Conservation (phyloP, 73 alveolate genomes). For the Symbiodinium natans region DNA sequence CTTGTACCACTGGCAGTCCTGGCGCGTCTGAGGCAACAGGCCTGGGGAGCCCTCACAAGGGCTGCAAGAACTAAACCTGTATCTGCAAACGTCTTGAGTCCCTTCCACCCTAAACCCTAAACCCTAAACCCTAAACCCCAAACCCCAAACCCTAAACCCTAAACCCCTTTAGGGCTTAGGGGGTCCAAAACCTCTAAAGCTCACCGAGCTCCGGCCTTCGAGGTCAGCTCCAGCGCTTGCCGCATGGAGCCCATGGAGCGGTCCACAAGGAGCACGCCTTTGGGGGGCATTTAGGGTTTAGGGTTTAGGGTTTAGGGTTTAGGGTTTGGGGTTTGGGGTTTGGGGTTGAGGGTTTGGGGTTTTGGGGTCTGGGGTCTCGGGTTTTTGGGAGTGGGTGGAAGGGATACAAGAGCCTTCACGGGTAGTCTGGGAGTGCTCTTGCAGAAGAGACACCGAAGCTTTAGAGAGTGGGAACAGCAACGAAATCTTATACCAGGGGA, state of each 20-base stretch:
- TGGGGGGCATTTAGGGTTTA: neutral
- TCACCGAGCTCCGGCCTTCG: neutral
- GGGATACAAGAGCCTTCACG: neutral
- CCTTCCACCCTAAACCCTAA: neutral
- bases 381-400: too few relatives aligned
- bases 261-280: neutral
- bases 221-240: neutral
- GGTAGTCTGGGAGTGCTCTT: too few relatives aligned
- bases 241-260: conserved; percentile 6
- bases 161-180: neutral
- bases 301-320: neutral
- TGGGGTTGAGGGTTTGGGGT: neutral
- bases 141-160: neutral
- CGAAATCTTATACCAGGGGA: too few relatives aligned
- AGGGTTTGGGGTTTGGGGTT: neutral
- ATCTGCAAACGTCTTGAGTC: too few relatives aligned
- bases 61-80: too few relatives aligned
- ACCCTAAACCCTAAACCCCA: neutral
- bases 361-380: neutral
- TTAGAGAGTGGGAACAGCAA: too few relatives aligned
- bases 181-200: too few relatives aligned
- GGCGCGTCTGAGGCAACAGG: too few relatives aligned
- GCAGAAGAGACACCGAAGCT: too few relatives aligned
- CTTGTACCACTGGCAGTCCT: neutral
- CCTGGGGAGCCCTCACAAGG: too few relatives aligned